Conservation (phyloP, 345 rosid species). For the Rhodamnia argentea region DNA sequence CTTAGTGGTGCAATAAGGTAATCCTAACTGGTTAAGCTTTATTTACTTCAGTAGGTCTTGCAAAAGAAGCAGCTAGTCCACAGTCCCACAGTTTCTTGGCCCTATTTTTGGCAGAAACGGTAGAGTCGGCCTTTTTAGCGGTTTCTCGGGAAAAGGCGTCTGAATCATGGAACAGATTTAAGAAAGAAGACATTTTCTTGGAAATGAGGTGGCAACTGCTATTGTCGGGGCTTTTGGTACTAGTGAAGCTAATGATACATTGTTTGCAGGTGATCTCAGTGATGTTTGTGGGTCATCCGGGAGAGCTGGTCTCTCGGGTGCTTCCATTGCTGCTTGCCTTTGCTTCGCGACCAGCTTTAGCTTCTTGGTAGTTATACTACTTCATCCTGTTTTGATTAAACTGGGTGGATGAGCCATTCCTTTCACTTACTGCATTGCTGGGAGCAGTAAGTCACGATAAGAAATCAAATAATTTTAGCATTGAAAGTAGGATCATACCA, state of each 20-base stretch:
- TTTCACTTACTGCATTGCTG: neutral
- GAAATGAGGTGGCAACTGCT: conserved; percentile 10
- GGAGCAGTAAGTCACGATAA: neutral
- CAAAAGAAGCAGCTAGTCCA: neutral
- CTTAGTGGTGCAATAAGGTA: conserved; percentile 18
- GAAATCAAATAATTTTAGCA: neutral
- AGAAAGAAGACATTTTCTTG: neutral
- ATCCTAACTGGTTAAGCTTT: neutral
- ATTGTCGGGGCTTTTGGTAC: conserved; percentile 7
- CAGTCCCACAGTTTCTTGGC: neutral
- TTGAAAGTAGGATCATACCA: neutral
- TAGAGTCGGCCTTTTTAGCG: neutral
- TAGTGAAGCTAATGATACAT: neutral
- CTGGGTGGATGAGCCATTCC: neutral
- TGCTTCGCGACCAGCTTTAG: conserved; percentile 37
- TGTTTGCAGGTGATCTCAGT: conserved; percentile 17
- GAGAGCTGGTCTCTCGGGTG: conserved; percentile 21
- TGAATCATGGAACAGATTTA: neutral
- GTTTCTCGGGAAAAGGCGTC: neutral
- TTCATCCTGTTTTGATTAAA: neutral
- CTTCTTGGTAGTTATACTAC: conserved; percentile 13
- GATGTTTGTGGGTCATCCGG: conserved; percentile 25
- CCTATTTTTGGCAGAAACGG: neutral
- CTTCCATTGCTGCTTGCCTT: conserved; percentile 37
- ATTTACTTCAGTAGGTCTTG: neutral